Evolutionary conservation across 306 rosid species (phyloP).

Genomic region (Elaeagnus macrophylla): DNA sequence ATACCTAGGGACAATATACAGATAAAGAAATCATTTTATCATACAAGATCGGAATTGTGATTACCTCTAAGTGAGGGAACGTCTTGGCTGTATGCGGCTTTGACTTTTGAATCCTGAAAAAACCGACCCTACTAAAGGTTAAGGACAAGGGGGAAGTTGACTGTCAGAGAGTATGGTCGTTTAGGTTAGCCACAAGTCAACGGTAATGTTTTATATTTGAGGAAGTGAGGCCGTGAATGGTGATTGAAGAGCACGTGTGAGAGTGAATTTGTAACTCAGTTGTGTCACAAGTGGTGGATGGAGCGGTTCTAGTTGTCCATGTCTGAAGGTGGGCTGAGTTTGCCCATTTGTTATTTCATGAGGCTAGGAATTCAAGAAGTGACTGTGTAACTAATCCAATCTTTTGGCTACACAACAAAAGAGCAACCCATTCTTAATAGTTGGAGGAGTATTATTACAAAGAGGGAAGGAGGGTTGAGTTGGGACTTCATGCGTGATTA

Average conservation of each 20-base stretch:
- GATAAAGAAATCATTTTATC: neutral
- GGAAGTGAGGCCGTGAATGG: no score
- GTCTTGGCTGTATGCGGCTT: constrained; percentile 41
- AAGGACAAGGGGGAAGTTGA: constrained; percentile 32
- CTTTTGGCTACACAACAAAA: neutral
- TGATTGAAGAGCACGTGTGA: neutral
- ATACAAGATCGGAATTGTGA: constrained; percentile 13
- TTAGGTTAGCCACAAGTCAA: constrained; percentile 36
- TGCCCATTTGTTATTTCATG: neutral
- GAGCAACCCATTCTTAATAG: neutral
- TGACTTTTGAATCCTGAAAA: constrained; percentile 43
- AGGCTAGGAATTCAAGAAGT: neutral
- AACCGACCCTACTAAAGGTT: constrained; percentile 3
- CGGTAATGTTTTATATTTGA: constrained; percentile 18
- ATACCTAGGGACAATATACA: no score
- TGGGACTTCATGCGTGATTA: no score
- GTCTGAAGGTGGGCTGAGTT: neutral
- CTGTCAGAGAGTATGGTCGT: constrained; percentile 23
- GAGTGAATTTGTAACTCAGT: neutral
- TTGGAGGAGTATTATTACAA: no score
- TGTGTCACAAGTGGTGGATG: constrained; percentile 23
- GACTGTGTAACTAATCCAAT: constrained; percentile 7
- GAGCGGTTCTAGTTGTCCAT: constrained; percentile 16
- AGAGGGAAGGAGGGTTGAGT: no score
- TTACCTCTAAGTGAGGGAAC: constrained; percentile 58